Base-by-base conservation (phyloP, 108 stramenopile species). In the Nitzschia inconspicua region DNA sequence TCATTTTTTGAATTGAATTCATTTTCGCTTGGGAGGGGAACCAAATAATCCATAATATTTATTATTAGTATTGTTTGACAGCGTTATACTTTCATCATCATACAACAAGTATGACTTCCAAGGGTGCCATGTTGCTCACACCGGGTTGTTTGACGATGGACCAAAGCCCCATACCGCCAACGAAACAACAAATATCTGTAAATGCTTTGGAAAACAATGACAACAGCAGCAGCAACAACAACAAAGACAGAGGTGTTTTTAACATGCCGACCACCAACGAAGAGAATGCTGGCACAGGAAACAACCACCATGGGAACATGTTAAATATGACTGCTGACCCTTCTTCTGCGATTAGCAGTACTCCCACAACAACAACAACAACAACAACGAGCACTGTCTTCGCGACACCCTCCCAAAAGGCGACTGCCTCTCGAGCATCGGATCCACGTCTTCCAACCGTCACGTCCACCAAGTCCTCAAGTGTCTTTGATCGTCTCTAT, bases 401-500 rank as follows among this genome's bases (percentile, higher is more conserved):
- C 34, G 30, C 50, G 37, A 39, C 11, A 11, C n/a, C n/a, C 37
- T 39, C 37, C 9, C 30, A 30, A 3, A 68, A 58, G 36, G 47
- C 66, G 40, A 59, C 47, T 10, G 48, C 57, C 8, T 22, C 36
- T 6, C 44, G 57, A 20, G 20, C 36, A 25, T 44, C 30, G 14
- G 66, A 58, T 26, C 13, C 48, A 14, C 66, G 66, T 50, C 29
- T 68, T 35, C 66, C 66, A 4, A 31, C 66, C 19, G 66, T 47
- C 29, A 51, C 43, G 28, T 64, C 63, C 11, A 31, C 30, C 29
- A 51, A 53, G 28, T 64, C 63, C 11, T 24, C 30, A 4, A 54
- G 52, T 29, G 57, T 67, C 7, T 67, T 47, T 43, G 66, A 67
- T 30, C 66, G 66, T 8, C 49, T 67, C 7, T 59, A 67, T 39